These are phyloP conservation scores for Russula abietina DNA, from an alignment of 768 basidiomycete genomes.

Conservation along the genomic window DNA sequence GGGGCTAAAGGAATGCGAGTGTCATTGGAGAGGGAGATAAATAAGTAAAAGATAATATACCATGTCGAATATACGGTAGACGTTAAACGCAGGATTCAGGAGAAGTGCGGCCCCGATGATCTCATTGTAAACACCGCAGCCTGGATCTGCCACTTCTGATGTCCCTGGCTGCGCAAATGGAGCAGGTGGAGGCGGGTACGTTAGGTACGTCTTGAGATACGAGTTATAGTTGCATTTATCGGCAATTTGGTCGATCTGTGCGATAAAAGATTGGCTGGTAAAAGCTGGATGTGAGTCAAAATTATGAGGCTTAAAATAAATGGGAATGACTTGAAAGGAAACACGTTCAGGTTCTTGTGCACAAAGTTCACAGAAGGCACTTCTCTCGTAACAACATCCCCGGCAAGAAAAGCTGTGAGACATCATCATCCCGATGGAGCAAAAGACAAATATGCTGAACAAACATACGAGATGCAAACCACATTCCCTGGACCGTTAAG, in stretches of 20 bases:
- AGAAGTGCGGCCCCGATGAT: conserved; percentile 8
- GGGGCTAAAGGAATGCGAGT: conserved; percentile 7
- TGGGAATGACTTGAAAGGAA: conserved; percentile 17
- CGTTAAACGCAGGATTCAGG: conserved; percentile 23
- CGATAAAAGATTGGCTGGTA: conserved; percentile 22
- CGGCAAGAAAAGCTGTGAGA: background rate
- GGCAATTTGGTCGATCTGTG: conserved; percentile 14
- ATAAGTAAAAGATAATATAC: background rate
- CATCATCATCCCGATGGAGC: background rate
- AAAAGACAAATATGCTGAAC: background rate
- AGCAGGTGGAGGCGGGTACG: conserved; percentile 21
- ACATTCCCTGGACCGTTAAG: conserved; percentile 18
- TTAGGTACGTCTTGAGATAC: conserved; percentile 14
- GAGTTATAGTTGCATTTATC: conserved; percentile 16
- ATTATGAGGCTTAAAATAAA: background rate
- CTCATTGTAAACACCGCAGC: conserved; percentile 13
- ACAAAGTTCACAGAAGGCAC: conserved; percentile 14
- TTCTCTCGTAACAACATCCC: background rate
- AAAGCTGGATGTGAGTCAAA: background rate
- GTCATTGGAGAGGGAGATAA: background rate
- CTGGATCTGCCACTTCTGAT: conserved; percentile 7
- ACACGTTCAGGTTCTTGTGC: conserved; percentile 13
- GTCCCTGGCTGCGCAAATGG: conserved; percentile 20
- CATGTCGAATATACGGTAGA: conserved; percentile 23
- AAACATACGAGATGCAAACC: conserved; percentile 20